Base-by-base conservation (phyloP, 208 protist species). In the Trypanosoma scelopori region DNA sequence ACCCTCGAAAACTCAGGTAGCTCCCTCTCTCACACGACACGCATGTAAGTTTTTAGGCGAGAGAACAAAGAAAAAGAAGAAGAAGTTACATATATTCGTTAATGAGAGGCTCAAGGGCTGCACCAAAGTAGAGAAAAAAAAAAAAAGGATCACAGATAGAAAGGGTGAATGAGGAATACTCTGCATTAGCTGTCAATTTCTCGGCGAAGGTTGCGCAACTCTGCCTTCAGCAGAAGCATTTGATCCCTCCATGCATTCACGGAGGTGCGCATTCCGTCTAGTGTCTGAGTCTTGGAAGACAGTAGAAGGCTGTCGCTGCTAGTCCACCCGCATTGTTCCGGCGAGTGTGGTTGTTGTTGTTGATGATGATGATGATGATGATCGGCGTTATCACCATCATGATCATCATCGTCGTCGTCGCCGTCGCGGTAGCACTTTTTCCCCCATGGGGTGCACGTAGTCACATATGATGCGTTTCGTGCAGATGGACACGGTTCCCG, bases 191-290 rank as follows among this genome's bases (percentile, higher is more conserved):
- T 64, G 0, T 56, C 69, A 37, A 87, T 52, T 27, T 87, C 82
- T 13, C 71, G 69, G 18, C 75, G 74, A 37, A 92, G 76, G 12
- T 76, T 61, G 13, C 69, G 68, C 55, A 92, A 56, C 42, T 89
- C 86, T 15, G 57, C 69, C 62, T 83, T 70, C 55, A 92, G 65
- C 43, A 76, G 66, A 0, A 49, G 23, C 78, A 89, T 87, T 49
- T 73, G 68, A 5, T 77, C 65, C 22, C 68, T 79, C 86, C 79
- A 92, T 22, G 58, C 46, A 35, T 27, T 12, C 25, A 32, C 43
- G 4, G 37, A n/a, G 16, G 50, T 32, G 3, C 30, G 27, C 18
- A 65, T 18, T 1, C 20, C 25, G 5, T 42, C 30, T 2, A 27
- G 5, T 22, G 28, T 23, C 13, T 9, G 3, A 45, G n/a, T 11